Evolutionary conservation across 805 yeast species (phyloP).

Genomic region (Candida nemodendra): DNA sequence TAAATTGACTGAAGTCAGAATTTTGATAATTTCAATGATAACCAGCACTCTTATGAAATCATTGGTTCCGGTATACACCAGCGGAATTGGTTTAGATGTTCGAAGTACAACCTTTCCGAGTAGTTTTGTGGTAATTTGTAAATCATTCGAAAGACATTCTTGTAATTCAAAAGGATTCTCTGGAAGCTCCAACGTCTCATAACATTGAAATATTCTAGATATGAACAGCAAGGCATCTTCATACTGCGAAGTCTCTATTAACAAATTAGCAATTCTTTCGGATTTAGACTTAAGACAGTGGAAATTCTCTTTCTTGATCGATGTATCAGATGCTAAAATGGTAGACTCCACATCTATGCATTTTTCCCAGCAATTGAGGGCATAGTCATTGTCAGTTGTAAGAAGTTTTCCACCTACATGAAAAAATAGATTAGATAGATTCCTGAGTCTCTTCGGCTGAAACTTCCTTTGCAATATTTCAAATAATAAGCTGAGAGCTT

Average conservation of each 20-base stretch:
- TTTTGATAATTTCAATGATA: conserved; percentile 19
- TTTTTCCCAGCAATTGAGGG: conserved; percentile 21
- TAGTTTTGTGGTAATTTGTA: conserved; percentile 18
- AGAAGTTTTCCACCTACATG: conserved; percentile 36
- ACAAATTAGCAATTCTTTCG: conserved; percentile 34
- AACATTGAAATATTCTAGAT: conserved; percentile 19
- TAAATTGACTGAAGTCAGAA: conserved; percentile 23
- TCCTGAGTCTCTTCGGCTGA: conserved; percentile 40
- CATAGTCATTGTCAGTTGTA: conserved; percentile 10
- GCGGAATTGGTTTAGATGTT: conserved; percentile 12
- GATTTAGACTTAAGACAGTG: conserved; percentile 30
- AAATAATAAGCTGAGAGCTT: conserved; percentile 17
- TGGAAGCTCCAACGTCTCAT: conserved; percentile 6
- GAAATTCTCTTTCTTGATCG: conserved; percentile 7
- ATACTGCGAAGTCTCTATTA: conserved; percentile 21
- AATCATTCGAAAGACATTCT: conserved; percentile 3
- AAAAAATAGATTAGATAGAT: conserved; percentile 45
- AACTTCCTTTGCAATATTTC: conserved; percentile 21
- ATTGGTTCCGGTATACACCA: conserved; percentile 13
- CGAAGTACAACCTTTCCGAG: conserved; percentile 21
- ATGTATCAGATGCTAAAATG: conserved; percentile 11
- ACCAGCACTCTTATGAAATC: conserved; percentile 21
- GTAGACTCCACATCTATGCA: conserved; percentile 35
- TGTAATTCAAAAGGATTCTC: conserved; percentile 9
- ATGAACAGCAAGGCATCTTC: conserved; percentile 20